Evolutionary conservation across 345 rosid genomes (phyloP), one percentile per base, ranked within the genome.

Genomic region (Geranium rotundifolium): DNA sequence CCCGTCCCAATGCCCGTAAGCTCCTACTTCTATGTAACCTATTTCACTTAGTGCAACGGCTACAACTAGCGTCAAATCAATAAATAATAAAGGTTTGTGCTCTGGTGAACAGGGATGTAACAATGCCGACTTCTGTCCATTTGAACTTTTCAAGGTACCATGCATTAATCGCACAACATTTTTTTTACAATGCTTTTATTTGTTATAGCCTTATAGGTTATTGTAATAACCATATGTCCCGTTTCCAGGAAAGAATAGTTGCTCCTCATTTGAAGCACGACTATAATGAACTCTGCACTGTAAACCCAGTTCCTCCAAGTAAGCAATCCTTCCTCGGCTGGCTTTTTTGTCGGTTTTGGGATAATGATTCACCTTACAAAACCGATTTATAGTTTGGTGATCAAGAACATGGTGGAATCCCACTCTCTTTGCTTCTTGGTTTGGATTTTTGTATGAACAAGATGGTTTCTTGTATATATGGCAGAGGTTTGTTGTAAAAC

Each of bases 1-100:
- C 90, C 97, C 19, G 71, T 81, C 70, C 79, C 89, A 56, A 57
- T 90, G 82, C 90, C 90, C 23, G 97, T 93, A 84, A 76, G 86
- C 31, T 52, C 49, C 9, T 0, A 16, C 9, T 16, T 17, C 30
- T 61, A 37, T 5, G 5, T 41, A 8, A 1, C 16, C 10, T 2
- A 10, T 20, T 12, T 57, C 4, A 17, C 31, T 23, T 23, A 23
- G 27, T 23, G 27, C 27, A 23, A 23, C 27, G 27, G 27, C 27
- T 23, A 23, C 27, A 23, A 23, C 27, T 23, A 23, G 2, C 27
- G 27, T 23, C 27, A 23, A 23, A 23, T 23, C 27, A 23, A 23
- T 57, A 30, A 57, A 19, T 23, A 57, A 57, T 15, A 9, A 19
- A 15, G 2, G 18, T 17, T 30, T n/a, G 63, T 56, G 18, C 27